Conservation (phyloP, 805 yeast genomes). For the Torulaspora indica region DNA sequence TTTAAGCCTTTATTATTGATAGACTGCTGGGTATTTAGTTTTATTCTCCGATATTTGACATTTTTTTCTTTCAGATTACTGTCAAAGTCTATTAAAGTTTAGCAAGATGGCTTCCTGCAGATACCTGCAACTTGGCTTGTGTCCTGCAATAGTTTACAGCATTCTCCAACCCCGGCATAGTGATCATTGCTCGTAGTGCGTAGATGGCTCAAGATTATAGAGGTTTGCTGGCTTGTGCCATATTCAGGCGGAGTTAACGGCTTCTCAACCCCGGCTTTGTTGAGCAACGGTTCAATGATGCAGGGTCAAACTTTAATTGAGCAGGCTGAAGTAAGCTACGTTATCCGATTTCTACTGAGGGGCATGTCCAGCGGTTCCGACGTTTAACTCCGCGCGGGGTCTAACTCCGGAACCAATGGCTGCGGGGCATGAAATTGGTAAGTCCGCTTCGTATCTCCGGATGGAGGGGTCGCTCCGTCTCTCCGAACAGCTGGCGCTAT, state of each 20-base stretch:
- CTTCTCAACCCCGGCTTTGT: too few species aligned
- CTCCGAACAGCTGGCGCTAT: constrained; percentile 1
- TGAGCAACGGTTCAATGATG: too few species aligned
- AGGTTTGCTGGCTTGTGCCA: background rate
- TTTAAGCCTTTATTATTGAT: background rate
- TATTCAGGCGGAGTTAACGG: background rate
- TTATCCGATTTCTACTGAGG: background rate
- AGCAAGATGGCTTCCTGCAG: too few species aligned
- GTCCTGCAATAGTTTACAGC: too few species aligned
- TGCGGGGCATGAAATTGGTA: background rate
- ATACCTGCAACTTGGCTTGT: too few species aligned
- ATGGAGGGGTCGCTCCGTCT: background rate
- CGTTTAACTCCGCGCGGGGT: background rate
- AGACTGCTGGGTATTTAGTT: background rate
- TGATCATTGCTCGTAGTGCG: background rate
- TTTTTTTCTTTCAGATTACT: background rate
- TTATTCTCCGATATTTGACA: background rate
- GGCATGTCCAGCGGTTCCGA: background rate
- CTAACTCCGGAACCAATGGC: background rate
- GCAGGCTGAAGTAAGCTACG: background rate
- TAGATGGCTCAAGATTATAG: too few species aligned
- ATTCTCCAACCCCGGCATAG: too few species aligned
- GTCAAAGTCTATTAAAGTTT: too few species aligned
- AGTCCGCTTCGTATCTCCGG: background rate
- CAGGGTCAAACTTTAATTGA: background rate